Evolutionary conservation across 768 basidiomycete species (phyloP).

Genomic region (Serendipita sp.): DNA sequence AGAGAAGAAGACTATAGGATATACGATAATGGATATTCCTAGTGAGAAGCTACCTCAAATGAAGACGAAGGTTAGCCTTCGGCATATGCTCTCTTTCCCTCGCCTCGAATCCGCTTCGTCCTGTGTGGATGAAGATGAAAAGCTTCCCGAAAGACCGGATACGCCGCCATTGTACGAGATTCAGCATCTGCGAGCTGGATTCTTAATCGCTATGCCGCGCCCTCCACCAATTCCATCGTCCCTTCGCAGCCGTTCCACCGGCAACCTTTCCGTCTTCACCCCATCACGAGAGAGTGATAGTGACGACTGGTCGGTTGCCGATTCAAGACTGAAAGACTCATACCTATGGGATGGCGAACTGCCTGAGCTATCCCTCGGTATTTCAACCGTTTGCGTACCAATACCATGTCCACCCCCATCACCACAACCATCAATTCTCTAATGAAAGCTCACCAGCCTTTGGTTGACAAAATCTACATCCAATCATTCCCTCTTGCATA

Average conservation of each 20-base stretch:
- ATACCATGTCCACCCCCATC: too few species aligned
- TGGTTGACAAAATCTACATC: too few species aligned
- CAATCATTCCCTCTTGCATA: too few species aligned
- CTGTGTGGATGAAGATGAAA: not conserved
- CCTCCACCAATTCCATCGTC: not conserved
- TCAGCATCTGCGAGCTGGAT: not conserved
- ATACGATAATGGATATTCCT: not conserved
- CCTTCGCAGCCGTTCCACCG: not conserved
- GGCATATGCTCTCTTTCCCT: not conserved
- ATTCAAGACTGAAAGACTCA: not conserved
- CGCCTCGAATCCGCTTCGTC: not conserved
- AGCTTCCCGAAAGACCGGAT: not conserved
- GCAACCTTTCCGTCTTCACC: not conserved
- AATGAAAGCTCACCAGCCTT: too few species aligned
- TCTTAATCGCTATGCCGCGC: not conserved
- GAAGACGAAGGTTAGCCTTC: not conserved
- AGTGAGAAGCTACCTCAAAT: too few species aligned
- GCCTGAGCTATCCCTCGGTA: not conserved
- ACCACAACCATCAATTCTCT: too few species aligned
- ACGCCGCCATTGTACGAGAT: not conserved
- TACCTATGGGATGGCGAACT: not conserved
- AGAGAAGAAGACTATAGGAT: not conserved
- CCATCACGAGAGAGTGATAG: not conserved
- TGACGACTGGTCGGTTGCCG: not conserved
- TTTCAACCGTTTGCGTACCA: not conserved